A percentile compares a stretch with the other conserved stretches of the same genome.
Conservation (phyloP, 2,329 filamentous ascomycete genomes). For the Dichotomopilus funicola region DNA sequence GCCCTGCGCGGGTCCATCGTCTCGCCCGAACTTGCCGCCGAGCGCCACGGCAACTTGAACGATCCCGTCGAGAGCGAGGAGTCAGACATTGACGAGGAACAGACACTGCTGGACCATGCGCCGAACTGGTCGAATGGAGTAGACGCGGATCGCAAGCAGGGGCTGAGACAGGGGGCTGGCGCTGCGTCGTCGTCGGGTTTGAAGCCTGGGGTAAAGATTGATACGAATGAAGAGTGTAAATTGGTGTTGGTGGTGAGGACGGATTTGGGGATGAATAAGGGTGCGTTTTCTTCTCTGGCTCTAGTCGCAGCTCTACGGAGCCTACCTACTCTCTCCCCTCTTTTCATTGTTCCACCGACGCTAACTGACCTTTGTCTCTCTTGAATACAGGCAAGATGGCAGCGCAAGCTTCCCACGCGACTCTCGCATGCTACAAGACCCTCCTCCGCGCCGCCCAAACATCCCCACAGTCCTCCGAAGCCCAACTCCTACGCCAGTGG, state of each 20-base stretch:
- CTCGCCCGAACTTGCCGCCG: constrained; percentile 47
- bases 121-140: constrained; percentile 59
- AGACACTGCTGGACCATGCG: constrained; percentile 55
- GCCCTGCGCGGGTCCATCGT: constrained; percentile 55
- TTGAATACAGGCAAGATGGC: constrained; percentile 79
- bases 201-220: constrained; percentile 29
- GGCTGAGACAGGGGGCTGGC: constrained; percentile 34
- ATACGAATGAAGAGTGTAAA: constrained; percentile 75
- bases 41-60: constrained; percentile 48
- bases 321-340: background rate
- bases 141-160: constrained; percentile 55
- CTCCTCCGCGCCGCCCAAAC: constrained; percentile 51
- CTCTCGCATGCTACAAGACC: constrained; percentile 91
- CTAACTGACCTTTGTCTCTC: background rate
- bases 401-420: constrained; percentile 92
- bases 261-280: constrained; percentile 96
- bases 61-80: constrained; percentile 64
- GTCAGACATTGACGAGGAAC: constrained; percentile 58
- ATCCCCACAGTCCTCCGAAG: constrained; percentile 46
- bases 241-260: constrained; percentile 86
- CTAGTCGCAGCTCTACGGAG: too few relatives aligned
- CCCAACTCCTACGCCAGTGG: constrained; percentile 71
- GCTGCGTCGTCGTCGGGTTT: constrained; percentile 21
- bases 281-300: constrained; percentile 41
- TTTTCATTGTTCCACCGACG: background rate